A percentile compares a stretch with the other conserved stretches of the same genome.
Evolutionary conservation across 371 early-diverging fungal species (phyloP).

Genomic region (Mucor piriformis): DNA sequence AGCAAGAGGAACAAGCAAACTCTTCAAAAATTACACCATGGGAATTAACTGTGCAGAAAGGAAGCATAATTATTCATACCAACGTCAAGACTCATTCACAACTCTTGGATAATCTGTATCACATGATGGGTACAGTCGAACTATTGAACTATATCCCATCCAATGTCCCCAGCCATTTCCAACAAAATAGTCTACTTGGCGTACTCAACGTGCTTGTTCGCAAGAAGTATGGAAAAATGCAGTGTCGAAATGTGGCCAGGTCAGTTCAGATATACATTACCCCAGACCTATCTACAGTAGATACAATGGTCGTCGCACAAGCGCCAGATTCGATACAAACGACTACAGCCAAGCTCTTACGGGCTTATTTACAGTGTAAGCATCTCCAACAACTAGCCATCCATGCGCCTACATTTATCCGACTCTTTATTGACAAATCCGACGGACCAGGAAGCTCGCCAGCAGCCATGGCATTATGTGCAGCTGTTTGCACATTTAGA

Average conservation of each 20-base stretch:
- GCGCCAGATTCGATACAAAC: constrained; percentile 14
- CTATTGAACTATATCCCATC: constrained; percentile 5
- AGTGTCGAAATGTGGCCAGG: constrained; percentile 31
- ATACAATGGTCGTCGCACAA: constrained; percentile 14
- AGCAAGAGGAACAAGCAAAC: not conserved
- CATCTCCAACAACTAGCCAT: constrained; percentile 36
- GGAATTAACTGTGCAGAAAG: constrained; percentile 16
- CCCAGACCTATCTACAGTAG: constrained; percentile 12
- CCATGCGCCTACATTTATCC: constrained; percentile 35
- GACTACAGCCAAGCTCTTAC: constrained; percentile 23
- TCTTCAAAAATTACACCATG: not conserved
- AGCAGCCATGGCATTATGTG: constrained; percentile 39
- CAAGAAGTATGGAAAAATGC: constrained; percentile 39
- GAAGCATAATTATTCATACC: constrained; percentile 12
- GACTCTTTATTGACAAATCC: constrained; percentile 8
- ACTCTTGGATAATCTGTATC: constrained; percentile 13
- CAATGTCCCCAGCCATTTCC: not conserved
- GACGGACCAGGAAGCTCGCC: constrained; percentile 7
- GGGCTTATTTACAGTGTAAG: constrained; percentile 37
- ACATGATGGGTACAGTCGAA: constrained; percentile 17
- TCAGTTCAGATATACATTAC: constrained; percentile 21
- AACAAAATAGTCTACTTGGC: constrained; percentile 13
- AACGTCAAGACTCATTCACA: constrained; percentile 14
- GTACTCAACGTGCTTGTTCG: constrained; percentile 27
- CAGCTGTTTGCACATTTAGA: constrained; percentile 34